These are phyloP conservation scores for Solanum infundibuliforme DNA, from an alignment of 257 asterid species.

Conservation along the genomic window DNA sequence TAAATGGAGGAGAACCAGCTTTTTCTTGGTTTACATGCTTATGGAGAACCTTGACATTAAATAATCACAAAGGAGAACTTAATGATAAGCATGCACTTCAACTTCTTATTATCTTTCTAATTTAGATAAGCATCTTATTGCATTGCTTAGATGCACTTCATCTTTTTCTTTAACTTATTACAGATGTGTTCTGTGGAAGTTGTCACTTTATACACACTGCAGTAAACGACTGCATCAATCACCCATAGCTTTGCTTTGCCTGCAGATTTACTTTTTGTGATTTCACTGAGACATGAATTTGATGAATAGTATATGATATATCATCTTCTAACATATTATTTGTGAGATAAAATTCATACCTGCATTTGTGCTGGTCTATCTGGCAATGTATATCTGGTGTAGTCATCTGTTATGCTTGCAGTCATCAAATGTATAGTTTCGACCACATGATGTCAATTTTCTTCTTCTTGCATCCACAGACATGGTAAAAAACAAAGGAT, in stretches of 20 bases:
- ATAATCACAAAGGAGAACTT: not conserved
- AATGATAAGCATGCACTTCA: not conserved
- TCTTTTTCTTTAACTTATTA: not conserved
- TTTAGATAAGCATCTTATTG: not conserved
- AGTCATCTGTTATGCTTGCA: not conserved
- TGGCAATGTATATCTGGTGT: not conserved
- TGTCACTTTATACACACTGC: not conserved
- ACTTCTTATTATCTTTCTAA: not conserved
- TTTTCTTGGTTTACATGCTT: not conserved
- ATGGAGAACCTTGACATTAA: not conserved
- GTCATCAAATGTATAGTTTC: not conserved
- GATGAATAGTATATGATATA: not conserved
- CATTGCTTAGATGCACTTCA: not conserved
- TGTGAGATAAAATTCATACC: not conserved
- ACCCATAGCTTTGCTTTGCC: not conserved
- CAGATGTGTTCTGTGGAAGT: not conserved
- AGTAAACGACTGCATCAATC: not conserved
- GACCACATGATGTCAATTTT: not conserved
- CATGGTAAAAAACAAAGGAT: constrained; percentile 89
- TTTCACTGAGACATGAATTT: not conserved
- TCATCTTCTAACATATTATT: not conserved
- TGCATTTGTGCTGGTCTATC: not conserved
- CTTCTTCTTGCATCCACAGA: constrained; percentile 28
- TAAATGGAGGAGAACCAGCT: not conserved
- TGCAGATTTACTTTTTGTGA: not conserved